phyloP scores from a whole-genome alignment of 306 rosid genomes.

The Castanea sativa region DNA sequence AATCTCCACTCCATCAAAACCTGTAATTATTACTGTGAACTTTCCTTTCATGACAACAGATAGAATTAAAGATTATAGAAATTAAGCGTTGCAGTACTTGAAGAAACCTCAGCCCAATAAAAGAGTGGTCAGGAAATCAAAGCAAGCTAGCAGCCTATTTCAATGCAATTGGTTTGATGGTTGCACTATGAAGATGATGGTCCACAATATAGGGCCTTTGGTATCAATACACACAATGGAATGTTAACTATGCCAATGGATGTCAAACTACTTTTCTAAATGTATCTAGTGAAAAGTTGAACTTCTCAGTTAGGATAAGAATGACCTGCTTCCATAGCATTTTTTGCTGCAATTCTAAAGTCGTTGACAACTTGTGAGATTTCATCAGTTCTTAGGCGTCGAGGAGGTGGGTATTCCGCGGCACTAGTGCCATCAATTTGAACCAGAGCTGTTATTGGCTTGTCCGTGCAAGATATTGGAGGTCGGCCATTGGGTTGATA shows the following conservation, averaged over 20 bases:
- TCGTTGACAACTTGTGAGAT: conserved; percentile 30
- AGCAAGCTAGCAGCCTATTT: too few species aligned
- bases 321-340: conserved; percentile 39
- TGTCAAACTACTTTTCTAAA: too few species aligned
- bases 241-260: too few species aligned
- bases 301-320: background rate
- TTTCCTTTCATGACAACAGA: too few species aligned
- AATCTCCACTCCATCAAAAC: conserved; percentile 57
- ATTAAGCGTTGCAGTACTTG: background rate
- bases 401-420: conserved; percentile 31
- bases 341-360: conserved; percentile 37
- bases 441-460: background rate
- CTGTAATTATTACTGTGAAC: background rate
- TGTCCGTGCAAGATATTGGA: conserved; percentile 42
- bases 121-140: background rate
- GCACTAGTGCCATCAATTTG: conserved; percentile 22
- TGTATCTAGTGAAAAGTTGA: background rate
- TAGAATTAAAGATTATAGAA: too few species aligned
- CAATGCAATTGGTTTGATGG: too few species aligned
- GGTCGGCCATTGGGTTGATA: conserved; percentile 36
- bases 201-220: too few species aligned
- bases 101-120: background rate
- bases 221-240: too few species aligned
- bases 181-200: too few species aligned
- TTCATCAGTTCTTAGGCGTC: conserved; percentile 30